These are phyloP conservation scores for Fusarium illudens DNA, from an alignment of 2,329 filamentous ascomycete genomes.

Conservation along the genomic window DNA sequence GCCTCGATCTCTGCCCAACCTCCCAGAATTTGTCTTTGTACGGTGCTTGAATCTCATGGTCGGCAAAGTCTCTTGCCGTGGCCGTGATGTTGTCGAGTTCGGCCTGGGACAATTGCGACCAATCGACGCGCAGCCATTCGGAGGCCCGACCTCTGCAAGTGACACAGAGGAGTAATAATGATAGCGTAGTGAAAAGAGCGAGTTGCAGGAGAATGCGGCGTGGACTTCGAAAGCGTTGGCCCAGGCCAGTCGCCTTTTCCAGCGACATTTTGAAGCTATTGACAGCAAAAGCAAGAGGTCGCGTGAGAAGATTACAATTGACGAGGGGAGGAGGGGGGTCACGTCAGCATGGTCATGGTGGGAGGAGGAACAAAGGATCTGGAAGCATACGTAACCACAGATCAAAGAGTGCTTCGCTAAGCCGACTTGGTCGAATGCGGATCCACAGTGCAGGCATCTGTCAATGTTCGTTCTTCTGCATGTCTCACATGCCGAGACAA, in stretches of 20 bases:
- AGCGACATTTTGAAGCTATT: not conserved
- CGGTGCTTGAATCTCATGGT: slow-evolving; percentile 37
- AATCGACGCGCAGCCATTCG: not conserved
- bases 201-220: slow-evolving; percentile 3
- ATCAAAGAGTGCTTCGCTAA: not conserved
- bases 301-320: no score
- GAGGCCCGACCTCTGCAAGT: not conserved
- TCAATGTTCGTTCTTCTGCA: not conserved
- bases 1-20: slow-evolving; percentile 38
- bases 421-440: not conserved
- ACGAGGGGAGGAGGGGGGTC: not conserved
- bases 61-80: slow-evolving; percentile 23
- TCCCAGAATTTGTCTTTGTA: slow-evolving; percentile 45
- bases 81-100: slow-evolving; percentile 5
- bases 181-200: not conserved
- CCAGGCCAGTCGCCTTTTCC: not conserved
- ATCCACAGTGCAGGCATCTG: not conserved
- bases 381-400: not conserved
- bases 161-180: not conserved
- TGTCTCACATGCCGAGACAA: not conserved
- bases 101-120: not conserved
- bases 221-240: not conserved
- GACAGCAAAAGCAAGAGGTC: not conserved
- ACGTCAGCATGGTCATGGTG: not conserved
- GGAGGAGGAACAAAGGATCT: not conserved